Percentiles rank a stretch among this genome's conserved stretches.
phyloP scores from a whole-genome alignment of 371 early-diverging fungal genomes.

The Mucor indicus region DNA sequence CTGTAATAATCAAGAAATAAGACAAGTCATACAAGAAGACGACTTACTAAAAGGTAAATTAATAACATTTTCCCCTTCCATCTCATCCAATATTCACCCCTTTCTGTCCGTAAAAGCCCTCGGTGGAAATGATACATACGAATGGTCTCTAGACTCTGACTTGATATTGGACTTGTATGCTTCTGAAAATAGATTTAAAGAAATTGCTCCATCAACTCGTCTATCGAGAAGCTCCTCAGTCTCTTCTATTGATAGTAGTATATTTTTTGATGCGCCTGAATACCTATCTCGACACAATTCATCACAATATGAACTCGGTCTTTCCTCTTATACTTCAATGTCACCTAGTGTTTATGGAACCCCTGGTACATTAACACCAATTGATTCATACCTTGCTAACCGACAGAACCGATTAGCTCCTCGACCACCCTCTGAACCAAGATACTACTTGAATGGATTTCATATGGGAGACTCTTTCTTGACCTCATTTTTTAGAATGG shows the following conservation, averaged over 20 bases:
- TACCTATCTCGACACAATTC: constrained; percentile 2
- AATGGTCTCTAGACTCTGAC: constrained; percentile 39
- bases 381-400: constrained; percentile 5
- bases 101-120: constrained; percentile 17
- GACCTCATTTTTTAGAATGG: constrained; percentile 26
- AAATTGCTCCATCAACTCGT: background rate
- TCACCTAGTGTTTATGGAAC: constrained; percentile 26
- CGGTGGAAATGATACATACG: constrained; percentile 38
- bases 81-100: background rate
- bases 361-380: constrained; percentile 26
- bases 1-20: constrained; percentile 25
- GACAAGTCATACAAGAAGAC: constrained; percentile 27
- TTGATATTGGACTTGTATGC: constrained; percentile 36
- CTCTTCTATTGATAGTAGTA: constrained; percentile 15
- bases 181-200: constrained; percentile 11
- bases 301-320: background rate
- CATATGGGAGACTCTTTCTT: constrained; percentile 41
- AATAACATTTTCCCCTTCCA: background rate
- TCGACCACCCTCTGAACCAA: constrained; percentile 8
- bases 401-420: background rate
- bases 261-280: constrained; percentile 38
- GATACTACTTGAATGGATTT: constrained; percentile 29
- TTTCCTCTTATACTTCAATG: constrained; percentile 8
- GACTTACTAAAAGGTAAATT: constrained; percentile 30
- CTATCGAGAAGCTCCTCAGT: constrained; percentile 21